phyloP scores from a whole-genome alignment of 257 asterid species.

The Solanum sejunctum region DNA sequence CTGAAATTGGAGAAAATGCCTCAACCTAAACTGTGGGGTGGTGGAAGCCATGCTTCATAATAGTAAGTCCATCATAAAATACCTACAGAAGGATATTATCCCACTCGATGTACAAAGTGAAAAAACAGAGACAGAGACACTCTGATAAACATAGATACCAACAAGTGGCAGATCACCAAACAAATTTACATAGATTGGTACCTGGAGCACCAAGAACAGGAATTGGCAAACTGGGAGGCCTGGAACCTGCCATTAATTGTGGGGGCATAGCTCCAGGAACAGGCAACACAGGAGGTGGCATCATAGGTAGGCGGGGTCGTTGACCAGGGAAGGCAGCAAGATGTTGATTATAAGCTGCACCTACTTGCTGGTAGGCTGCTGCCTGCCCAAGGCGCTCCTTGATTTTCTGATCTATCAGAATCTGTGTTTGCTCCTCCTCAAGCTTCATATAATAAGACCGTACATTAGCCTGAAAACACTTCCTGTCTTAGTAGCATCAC shows the following conservation, averaged over 20 bases:
- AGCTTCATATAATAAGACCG: slow-evolving; percentile 51
- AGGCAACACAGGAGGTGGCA: slow-evolving; percentile 38
- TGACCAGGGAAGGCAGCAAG: slow-evolving; percentile 55
- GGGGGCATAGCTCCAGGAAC: slow-evolving; percentile 25
- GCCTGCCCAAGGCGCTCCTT: slow-evolving; percentile 62
- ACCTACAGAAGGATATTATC: background rate
- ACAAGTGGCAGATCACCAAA: background rate
- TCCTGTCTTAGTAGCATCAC: background rate
- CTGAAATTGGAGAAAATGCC: background rate
- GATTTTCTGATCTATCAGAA: slow-evolving; percentile 45
- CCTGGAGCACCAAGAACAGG: slow-evolving; percentile 38
- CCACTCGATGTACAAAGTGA: background rate
- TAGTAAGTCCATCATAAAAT: background rate
- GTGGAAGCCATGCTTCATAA: background rate
- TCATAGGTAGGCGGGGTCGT: slow-evolving; percentile 32
- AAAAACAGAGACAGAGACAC: background rate
- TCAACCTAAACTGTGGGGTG: background rate
- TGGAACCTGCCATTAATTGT: slow-evolving; percentile 26
- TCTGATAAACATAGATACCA: background rate
- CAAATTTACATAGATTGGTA: slow-evolving; percentile 1
- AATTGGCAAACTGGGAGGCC: slow-evolving; percentile 34
- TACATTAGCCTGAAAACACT: slow-evolving; percentile 39
- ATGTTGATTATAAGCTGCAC: slow-evolving; percentile 54
- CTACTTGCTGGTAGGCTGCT: slow-evolving; percentile 40
- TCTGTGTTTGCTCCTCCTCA: slow-evolving; percentile 58